phyloP scores from a whole-genome alignment of 2,329 filamentous ascomycete species.

The Aspergillus oerlinghausenensis region DNA sequence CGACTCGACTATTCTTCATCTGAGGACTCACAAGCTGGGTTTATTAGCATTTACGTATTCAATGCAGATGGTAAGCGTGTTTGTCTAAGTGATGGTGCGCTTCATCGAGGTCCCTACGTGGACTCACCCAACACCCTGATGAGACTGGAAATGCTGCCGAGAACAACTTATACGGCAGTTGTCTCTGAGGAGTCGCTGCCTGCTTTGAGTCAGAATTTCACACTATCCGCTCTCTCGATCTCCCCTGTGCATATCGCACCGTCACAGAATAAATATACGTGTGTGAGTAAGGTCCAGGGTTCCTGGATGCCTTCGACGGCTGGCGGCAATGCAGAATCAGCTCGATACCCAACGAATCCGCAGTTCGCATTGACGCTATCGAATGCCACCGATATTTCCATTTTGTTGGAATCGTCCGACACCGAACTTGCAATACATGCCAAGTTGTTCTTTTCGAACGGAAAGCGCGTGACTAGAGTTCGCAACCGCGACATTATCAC shows the following conservation, averaged over 20 bases:
- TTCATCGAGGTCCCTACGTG: conserved; percentile 78
- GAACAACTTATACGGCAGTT: conserved; percentile 58
- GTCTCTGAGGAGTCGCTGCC: conserved; percentile 76
- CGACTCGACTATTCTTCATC: conserved; percentile 41
- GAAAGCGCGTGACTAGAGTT: conserved; percentile 66
- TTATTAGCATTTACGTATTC: conserved; percentile 84
- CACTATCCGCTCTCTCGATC: conserved; percentile 75
- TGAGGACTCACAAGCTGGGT: conserved; percentile 59
- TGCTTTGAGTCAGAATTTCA: conserved; percentile 72
- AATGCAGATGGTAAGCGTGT: conserved; percentile 66
- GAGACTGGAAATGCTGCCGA: conserved; percentile 59
- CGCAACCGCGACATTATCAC: conserved; percentile 70
- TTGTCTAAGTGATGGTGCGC: conserved; percentile 65
- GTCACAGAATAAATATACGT: conserved; percentile 57
- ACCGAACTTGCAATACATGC: conserved; percentile 73
- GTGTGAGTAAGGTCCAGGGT: conserved; percentile 56
- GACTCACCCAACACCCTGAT: conserved; percentile 90
- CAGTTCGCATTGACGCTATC: conserved; percentile 65
- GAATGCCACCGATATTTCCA: conserved; percentile 60
- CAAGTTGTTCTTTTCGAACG: conserved; percentile 73
- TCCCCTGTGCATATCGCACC: conserved; percentile 56
- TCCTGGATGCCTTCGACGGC: conserved; percentile 75
- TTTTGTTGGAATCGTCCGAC: conserved; percentile 67
- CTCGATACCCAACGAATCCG: conserved; percentile 78
- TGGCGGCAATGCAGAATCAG: conserved; percentile 74